Base-by-base conservation (phyloP, 2,329 filamentous ascomycete species). In the Claviceps sp. region DNA sequence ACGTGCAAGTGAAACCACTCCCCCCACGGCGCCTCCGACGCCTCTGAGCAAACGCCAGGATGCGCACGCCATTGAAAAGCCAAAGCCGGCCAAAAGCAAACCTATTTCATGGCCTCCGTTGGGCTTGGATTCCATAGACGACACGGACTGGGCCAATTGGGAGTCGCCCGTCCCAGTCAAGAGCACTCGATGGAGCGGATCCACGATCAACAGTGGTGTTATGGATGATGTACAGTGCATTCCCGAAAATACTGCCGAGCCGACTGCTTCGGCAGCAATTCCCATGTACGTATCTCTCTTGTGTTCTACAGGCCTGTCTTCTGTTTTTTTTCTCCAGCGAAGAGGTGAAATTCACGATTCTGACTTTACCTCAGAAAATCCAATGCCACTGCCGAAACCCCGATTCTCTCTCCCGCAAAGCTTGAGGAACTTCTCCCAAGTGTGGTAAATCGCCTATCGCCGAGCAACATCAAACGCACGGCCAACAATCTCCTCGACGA, bases 401-500 rank as follows among this genome's bases (percentile, higher is more conserved):
- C 61, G 24, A 55, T 65, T 26, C 64, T 70, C 45, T 62, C 70
- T 19, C 68, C 68, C 30, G 44, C 45, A 55, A 74, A 72, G 60
- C 65, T 79, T 39, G 74, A 77, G 65, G 71, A 82, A 61, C 64
- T 81, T 53, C 64, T 85, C 30, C 88, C 87, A 70, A 82, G 83
- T 48, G 78, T 84, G 47, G 76, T 94, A 52, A 83, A 82, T 63
- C 82, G 84, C 57, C 70, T 89, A 43, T 78, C 81, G 8, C 86
- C 89, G 0, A 82, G 81, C 58, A 89, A 88, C 60, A 71, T 96
- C 59, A 87, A 89, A 64, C 79, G 82, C 40, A 91, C 87, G 1
- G 87, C 90, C n/a, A 86, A 83, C 39, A 86, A 85, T 56, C 74
- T 95, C 53, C 89, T 96, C 81, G 85, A 83, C 57, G 89, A 95